Base-by-base conservation (phyloP, 805 yeast genomes). In the Candida tammaniensis region DNA sequence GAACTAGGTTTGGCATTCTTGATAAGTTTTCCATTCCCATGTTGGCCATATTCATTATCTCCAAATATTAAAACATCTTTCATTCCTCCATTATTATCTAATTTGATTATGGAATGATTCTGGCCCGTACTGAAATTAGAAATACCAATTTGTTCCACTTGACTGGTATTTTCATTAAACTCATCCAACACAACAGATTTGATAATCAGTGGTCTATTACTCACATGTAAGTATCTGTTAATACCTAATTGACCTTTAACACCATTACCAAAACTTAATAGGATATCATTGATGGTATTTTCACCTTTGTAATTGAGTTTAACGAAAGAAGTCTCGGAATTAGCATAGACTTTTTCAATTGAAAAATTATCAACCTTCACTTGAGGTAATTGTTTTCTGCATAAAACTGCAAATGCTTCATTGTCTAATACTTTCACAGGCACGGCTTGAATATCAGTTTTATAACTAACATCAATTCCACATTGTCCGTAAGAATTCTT, bases 161-260 rank as follows among this genome's bases (percentile, higher is more conserved):
- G 46, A 12, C 68, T 49, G 1, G 52, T 43, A 2, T 42, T 43
- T 44, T 80, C 87, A 47, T 78, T 71, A 52, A 48, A 86, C 48
- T 80, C 86, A 24, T 59, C 59, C 31, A 79, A 59, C 10, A 66
- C 59, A 33, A 82, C 54, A 1, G 70, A 51, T 46, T 72, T 70
- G 39, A 89, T 54, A 27, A 74, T 73, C 13, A 73, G 62, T 5
- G 96, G 96, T 30, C 70, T 71, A 13, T 76, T 64, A 51, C 80
- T 84, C 12, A 85, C 80, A 55, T 88, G 96, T 22, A 81, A 61
- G 55, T 70, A 88, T 36, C 80, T 71, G 11, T 86, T 87, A 28
- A 76, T 74, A 16, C 97, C 98, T 36, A 88, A 66, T 59, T 87
- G 94, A 12, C 98, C 98, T 48, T 76, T 72, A 33, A 82, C 55